These are phyloP conservation scores for Malassezia globosa DNA, from an alignment of 1,284 basidiomycete species.

Conservation along the genomic window DNA sequence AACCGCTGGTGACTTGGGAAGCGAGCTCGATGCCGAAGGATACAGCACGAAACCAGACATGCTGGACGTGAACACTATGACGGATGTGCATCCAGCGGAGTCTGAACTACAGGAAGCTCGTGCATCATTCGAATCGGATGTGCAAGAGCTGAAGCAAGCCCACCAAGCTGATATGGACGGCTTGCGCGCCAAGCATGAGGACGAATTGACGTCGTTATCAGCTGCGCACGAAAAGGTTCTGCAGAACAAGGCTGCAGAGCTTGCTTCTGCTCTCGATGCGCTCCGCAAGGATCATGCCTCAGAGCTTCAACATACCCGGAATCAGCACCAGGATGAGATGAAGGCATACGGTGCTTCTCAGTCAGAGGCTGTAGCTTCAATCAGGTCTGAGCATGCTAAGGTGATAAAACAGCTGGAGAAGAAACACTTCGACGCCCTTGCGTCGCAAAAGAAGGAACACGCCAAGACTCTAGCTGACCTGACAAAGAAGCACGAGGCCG, in stretches of 20 bases:
- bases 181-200: neutral
- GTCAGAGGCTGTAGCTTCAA: neutral
- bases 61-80: constrained; percentile 8
- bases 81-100: neutral
- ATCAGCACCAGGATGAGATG: constrained; percentile 1
- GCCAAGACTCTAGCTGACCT: neutral
- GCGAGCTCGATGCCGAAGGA: constrained; percentile 8
- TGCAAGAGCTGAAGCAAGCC: neutral
- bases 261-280: neutral
- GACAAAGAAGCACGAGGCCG: neutral
- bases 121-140: neutral
- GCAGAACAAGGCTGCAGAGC: neutral
- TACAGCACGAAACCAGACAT: constrained; percentile 3
- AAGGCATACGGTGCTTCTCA: neutral
- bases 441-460: constrained; percentile 10
- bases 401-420: neutral
- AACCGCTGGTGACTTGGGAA: constrained; percentile 3
- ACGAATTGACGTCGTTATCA: neutral
- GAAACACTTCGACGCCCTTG: constrained; percentile 20
- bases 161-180: neutral
- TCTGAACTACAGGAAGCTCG: neutral
- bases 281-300: neutral
- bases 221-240: neutral
- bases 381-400: neutral
- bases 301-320: neutral